A percentile compares a stretch with the other conserved stretches of the same genome.
Evolutionary conservation across 768 basidiomycete genomes (phyloP).

Genomic region (Pulveroboletus sp.): DNA sequence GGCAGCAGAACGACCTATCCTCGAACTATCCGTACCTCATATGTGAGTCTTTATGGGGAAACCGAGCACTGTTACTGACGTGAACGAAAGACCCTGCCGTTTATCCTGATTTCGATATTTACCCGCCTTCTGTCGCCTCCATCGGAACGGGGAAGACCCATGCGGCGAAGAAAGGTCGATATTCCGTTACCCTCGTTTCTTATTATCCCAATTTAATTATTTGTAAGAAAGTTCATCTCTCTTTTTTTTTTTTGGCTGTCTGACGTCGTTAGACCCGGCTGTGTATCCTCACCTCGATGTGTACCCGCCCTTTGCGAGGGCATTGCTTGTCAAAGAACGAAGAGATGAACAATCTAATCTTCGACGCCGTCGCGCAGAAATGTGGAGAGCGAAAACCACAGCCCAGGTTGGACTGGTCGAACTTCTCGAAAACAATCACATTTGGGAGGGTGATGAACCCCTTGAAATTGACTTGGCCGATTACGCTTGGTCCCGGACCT

Average conservation of each 20-base stretch:
- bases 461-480: slow-evolving; percentile 58
- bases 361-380: slow-evolving; percentile 11
- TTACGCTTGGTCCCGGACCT: slow-evolving; percentile 67
- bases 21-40: slow-evolving; percentile 27
- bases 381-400: slow-evolving; percentile 15
- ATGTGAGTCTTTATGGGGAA: slow-evolving; percentile 19
- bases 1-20: slow-evolving; percentile 4
- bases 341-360: slow-evolving; percentile 3
- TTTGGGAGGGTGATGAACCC: slow-evolving; percentile 26
- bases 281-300: slow-evolving; percentile 23
- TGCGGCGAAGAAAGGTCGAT: neutral
- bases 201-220: slow-evolving; percentile 36
- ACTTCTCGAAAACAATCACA: slow-evolving; percentile 15
- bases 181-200: slow-evolving; percentile 6
- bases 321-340: neutral
- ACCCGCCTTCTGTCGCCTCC: slow-evolving; percentile 23
- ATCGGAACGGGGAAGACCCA: neutral
- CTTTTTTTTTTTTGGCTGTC: neutral
- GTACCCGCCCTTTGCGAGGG: slow-evolving; percentile 13
- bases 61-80: slow-evolving; percentile 12
- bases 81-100: slow-evolving; percentile 34
- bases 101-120: slow-evolving; percentile 42
- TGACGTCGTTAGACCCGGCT: slow-evolving; percentile 19
- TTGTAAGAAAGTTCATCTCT: slow-evolving; percentile 29
- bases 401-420: slow-evolving; percentile 22